Conservation (phyloP, 345 rosid species). For the Ceriops zippeliana region DNA sequence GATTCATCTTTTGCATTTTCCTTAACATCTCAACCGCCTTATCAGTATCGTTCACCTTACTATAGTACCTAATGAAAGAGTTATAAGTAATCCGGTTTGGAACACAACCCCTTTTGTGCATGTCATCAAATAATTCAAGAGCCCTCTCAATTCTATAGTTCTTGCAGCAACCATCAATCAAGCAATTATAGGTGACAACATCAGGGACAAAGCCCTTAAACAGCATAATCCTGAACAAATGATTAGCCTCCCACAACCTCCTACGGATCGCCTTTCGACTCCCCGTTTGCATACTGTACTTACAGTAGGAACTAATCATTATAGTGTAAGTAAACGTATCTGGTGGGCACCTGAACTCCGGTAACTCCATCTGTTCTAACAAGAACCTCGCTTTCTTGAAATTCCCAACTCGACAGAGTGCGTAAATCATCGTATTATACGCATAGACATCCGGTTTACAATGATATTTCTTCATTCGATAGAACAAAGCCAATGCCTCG, state of each 20-base stretch:
- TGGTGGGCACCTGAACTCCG: slow-evolving; percentile 69
- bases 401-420: slow-evolving; percentile 74
- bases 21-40: slow-evolving; percentile 67
- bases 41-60: slow-evolving; percentile 74
- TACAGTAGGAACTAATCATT: slow-evolving; percentile 73
- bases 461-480: slow-evolving; percentile 66
- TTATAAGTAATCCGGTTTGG: slow-evolving; percentile 72
- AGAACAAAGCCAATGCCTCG: slow-evolving; percentile 61
- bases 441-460: slow-evolving; percentile 81
- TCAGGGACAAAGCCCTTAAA: slow-evolving; percentile 77
- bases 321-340: slow-evolving; percentile 69
- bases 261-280: slow-evolving; percentile 74
- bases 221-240: slow-evolving; percentile 76
- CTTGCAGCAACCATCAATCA: slow-evolving; percentile 87
- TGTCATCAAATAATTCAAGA: slow-evolving; percentile 68
- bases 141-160: slow-evolving; percentile 70
- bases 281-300: slow-evolving; percentile 71
- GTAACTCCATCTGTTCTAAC: slow-evolving; percentile 80
- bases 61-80: slow-evolving; percentile 73
- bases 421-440: slow-evolving; percentile 61
- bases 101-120: slow-evolving; percentile 60
- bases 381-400: slow-evolving; percentile 72
- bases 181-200: slow-evolving; percentile 77
- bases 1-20: slow-evolving; percentile 64
- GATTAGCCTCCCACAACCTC: slow-evolving; percentile 85